Evolutionary conservation across 1,139 yeast species (phyloP).

Genomic region (Debaryomyces robertsiae): DNA sequence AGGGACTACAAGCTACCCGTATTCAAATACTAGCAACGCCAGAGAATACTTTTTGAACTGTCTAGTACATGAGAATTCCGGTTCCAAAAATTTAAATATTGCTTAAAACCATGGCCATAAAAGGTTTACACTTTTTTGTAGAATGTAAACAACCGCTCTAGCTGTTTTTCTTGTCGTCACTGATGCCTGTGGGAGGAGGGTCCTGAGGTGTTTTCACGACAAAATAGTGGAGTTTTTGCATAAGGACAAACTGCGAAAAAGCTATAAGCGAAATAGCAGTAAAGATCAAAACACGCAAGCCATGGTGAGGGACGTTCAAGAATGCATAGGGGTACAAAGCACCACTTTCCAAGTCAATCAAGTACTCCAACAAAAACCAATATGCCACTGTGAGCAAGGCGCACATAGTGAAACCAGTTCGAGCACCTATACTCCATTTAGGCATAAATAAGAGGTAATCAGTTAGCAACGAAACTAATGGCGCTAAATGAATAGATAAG

Average conservation of each 20-base stretch:
- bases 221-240: slow-evolving; percentile 29
- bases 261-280: slow-evolving; percentile 49
- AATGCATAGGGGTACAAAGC: slow-evolving; percentile 71
- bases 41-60: no score
- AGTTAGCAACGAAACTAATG: slow-evolving; percentile 49
- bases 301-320: slow-evolving; percentile 52
- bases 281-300: slow-evolving; percentile 51
- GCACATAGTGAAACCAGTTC: slow-evolving; percentile 44
- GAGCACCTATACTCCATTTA: slow-evolving; percentile 39
- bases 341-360: slow-evolving; percentile 48
- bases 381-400: slow-evolving; percentile 47
- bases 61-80: no score
- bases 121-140: no score
- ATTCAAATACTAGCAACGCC: no score
- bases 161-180: background rate
- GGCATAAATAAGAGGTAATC: slow-evolving; percentile 63
- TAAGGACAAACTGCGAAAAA: slow-evolving; percentile 35
- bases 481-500: slow-evolving; percentile 60
- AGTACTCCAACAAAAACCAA: slow-evolving; percentile 52
- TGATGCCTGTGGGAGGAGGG: background rate
- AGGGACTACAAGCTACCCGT: no score
- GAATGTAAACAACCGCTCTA: no score
- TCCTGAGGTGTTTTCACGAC: slow-evolving; percentile 17
- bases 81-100: no score
- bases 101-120: no score